Evolutionary conservation across 495 filamentous ascomycete genomes (phyloP).

Genomic region (Monascus purpureus): DNA sequence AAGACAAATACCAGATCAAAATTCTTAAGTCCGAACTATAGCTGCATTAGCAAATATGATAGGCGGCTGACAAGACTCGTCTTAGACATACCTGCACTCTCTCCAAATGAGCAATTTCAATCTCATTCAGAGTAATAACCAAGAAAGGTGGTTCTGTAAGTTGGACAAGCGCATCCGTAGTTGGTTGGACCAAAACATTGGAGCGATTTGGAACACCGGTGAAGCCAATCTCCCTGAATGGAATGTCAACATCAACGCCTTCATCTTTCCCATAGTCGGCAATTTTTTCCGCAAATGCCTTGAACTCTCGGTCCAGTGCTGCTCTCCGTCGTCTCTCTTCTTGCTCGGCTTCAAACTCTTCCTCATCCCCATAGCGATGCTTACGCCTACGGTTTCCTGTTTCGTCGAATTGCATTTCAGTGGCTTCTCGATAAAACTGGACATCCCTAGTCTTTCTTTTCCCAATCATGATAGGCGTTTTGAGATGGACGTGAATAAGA

Average conservation of each 20-base stretch:
- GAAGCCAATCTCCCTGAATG: conserved; percentile 92
- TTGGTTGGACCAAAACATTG: conserved; percentile 88
- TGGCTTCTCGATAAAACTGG: conserved; percentile 96
- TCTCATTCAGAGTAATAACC: conserved; percentile 85
- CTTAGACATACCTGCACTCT: conserved; percentile 62
- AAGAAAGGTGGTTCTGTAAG: conserved; percentile 94
- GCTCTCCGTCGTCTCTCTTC: conserved; percentile 85
- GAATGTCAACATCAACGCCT: conserved; percentile 84
- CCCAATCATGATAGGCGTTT: conserved; percentile 95
- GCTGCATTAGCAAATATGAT: conserved; percentile 10
- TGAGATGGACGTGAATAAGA: conserved; percentile 93
- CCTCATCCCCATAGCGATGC: conserved; percentile 96
- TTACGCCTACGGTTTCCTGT: conserved; percentile 96
- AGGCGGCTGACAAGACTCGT: too few relatives aligned
- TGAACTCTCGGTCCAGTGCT: conserved; percentile 89
- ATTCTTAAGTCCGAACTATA: conserved; percentile 88
- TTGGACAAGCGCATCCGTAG: conserved; percentile 96
- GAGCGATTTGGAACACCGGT: conserved; percentile 90
- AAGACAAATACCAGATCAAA: conserved; percentile 97
- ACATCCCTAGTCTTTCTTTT: conserved; percentile 99
- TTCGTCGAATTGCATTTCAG: conserved; percentile 97
- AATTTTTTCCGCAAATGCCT: conserved; percentile 94
- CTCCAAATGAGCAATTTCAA: conserved; percentile 93
- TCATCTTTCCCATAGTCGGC: conserved; percentile 76
- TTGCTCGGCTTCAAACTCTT: conserved; percentile 97